phyloP scores from a whole-genome alignment of 2,329 filamentous ascomycete genomes.

The Helotiales sp. region DNA sequence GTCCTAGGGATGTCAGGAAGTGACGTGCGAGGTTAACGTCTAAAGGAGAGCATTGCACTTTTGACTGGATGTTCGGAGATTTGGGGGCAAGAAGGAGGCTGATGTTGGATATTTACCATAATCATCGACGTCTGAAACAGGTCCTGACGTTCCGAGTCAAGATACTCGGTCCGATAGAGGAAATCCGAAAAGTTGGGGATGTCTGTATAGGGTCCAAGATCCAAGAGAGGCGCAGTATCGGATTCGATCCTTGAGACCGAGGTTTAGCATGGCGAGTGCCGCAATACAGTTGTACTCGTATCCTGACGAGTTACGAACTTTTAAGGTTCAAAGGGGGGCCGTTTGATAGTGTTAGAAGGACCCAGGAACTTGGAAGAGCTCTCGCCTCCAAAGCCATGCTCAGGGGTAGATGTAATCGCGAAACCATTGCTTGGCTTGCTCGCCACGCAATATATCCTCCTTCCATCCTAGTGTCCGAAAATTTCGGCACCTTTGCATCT shows the following conservation, averaged over 20 bases:
- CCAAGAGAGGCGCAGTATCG: not conserved
- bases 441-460: not conserved
- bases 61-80: not conserved
- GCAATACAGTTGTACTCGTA: not conserved
- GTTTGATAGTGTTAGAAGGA: not conserved
- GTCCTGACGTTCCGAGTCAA: not conserved
- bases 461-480: not conserved
- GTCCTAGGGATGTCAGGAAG: too few species aligned
- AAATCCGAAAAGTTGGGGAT: not conserved
- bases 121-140: not conserved
- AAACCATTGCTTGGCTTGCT: not conserved
- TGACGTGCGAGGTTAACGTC: too few species aligned
- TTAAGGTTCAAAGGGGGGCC: not conserved
- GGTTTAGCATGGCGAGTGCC: not conserved
- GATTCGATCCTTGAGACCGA: not conserved
- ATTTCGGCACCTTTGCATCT: not conserved
- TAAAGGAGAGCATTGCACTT: not conserved
- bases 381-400: not conserved
- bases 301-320: not conserved
- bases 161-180: not conserved
- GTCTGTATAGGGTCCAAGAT: not conserved
- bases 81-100: not conserved
- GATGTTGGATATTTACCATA: not conserved
- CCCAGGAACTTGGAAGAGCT: not conserved
- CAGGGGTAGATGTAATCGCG: not conserved